phyloP scores from a whole-genome alignment of 345 rosid genomes.

The Hirschfeldia incana region DNA sequence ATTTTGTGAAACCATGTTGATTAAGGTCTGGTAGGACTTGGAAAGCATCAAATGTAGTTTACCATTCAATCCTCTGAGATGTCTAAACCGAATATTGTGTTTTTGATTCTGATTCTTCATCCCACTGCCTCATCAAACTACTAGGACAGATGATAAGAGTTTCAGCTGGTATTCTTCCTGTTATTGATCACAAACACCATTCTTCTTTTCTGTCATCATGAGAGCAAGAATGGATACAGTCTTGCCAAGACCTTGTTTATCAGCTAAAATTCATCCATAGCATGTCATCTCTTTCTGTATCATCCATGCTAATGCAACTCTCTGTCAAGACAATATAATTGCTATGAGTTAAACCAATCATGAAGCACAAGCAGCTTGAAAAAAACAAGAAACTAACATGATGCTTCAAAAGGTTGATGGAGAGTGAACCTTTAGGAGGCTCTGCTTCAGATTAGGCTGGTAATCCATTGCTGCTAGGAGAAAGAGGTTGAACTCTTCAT shows the following conservation, averaged over 20 bases:
- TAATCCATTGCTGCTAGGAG: neutral
- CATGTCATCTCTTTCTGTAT: neutral
- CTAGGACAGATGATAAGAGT: too few species aligned
- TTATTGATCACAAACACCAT: too few species aligned
- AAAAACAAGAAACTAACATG: neutral
- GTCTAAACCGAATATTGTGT: too few species aligned
- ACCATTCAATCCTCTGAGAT: too few species aligned
- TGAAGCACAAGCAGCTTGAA: neutral
- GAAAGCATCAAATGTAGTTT: too few species aligned
- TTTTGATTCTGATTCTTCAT: too few species aligned
- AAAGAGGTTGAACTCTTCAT: neutral
- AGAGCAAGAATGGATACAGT: neutral
- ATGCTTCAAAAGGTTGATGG: neutral
- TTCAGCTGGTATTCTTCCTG: too few species aligned
- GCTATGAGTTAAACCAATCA: neutral
- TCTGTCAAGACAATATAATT: neutral
- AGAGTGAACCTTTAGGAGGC: neutral
- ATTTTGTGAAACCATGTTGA: too few species aligned
- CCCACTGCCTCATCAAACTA: too few species aligned
- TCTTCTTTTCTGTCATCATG: neutral
- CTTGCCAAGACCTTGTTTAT: neutral
- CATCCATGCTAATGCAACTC: neutral
- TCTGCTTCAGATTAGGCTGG: neutral
- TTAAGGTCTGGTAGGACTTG: too few species aligned
- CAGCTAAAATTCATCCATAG: neutral